Base-by-base conservation (phyloP, 108 stramenopile species). In the Bacterosira constricta region DNA sequence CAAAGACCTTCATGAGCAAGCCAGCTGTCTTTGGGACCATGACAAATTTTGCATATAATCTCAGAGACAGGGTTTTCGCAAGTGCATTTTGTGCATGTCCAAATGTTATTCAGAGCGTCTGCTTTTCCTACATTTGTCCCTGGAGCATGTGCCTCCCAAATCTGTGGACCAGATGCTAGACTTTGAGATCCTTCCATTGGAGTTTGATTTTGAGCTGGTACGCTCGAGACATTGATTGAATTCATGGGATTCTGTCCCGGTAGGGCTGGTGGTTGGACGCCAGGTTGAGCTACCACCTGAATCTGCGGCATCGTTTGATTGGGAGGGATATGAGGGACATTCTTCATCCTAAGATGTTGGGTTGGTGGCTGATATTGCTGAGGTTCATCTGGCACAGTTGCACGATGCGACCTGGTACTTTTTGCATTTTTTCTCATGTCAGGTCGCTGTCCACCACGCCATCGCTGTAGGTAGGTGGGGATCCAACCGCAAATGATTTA, bases 31-130 rank as follows among this genome's bases (percentile, higher is more conserved):
- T 35, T 56, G 6, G 21, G 6, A 35, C 18, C 29, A 9, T 56
- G 25, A 26, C 55, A 56, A 20, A 56, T 56, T 30, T 56, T 56
- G 55, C 55, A 56, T n/a, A 5, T 56, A 8, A 26, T 35, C 55
- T 56, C 55, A 12, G 55, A 56, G 10, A 26, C 55, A 12, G 29
- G 55, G 21, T 56, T 56, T n/a, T 56, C 55, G 21, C 55, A 56
- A 6, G 55, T 56, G 55, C 55, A 56, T 26, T 56, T 56, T 6
- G 13, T 26, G 21, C 55, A 56, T 12, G 27, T 56, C 55, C 55
- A 56, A 6, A 18, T 18, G 6, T 18, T 18, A 13, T 49, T n/a
- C n/a, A n/a, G n/a, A n/a, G n/a, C 47, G 20, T 49, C 20, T 5
- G 47, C 5, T 49, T 49, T 49, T 6, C 20, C 9, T 49, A 18